phyloP scores from a whole-genome alignment of 225 moss, liverwort and hornwort genomes.

The Anthoceros angustus region DNA sequence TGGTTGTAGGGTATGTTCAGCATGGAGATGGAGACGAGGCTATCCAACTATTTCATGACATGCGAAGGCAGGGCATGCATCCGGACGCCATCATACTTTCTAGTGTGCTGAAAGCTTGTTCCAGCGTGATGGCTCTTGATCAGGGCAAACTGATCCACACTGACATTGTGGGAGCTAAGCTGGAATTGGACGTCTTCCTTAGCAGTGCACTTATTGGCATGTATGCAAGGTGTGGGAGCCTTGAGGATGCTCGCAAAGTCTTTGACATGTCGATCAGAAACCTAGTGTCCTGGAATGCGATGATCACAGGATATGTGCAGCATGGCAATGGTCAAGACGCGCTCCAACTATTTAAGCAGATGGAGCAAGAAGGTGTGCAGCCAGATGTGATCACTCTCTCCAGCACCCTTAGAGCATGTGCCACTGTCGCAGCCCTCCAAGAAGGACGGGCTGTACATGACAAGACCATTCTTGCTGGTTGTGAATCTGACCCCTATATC shows the following conservation, averaged over 20 bases:
- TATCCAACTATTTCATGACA: not conserved
- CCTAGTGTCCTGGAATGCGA: not conserved
- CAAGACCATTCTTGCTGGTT: not conserved
- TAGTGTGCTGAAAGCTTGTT: not conserved
- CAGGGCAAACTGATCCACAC: not conserved
- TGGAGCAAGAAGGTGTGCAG: not conserved
- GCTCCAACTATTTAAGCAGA: not conserved
- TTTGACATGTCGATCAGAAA: conserved; percentile 1
- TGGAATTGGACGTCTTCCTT: not conserved
- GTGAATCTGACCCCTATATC: not conserved
- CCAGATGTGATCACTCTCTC: not conserved
- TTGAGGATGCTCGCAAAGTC: not conserved
- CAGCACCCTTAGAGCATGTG: not conserved
- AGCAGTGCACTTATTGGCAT: conserved; percentile 2
- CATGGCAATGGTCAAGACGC: not conserved
- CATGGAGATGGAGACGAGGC: not conserved
- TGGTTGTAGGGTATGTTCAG: not conserved
- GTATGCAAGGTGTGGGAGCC: conserved; percentile 1
- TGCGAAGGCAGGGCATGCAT: not conserved
- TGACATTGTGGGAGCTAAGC: not conserved
- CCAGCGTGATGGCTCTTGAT: not conserved
- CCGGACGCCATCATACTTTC: not conserved
- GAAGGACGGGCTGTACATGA: not conserved
- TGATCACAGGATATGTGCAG: not conserved
- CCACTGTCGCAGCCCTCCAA: not conserved